These are phyloP conservation scores for Macroventuria anomochaeta DNA, from an alignment of 2,329 filamentous ascomycete species.

Conservation along the genomic window DNA sequence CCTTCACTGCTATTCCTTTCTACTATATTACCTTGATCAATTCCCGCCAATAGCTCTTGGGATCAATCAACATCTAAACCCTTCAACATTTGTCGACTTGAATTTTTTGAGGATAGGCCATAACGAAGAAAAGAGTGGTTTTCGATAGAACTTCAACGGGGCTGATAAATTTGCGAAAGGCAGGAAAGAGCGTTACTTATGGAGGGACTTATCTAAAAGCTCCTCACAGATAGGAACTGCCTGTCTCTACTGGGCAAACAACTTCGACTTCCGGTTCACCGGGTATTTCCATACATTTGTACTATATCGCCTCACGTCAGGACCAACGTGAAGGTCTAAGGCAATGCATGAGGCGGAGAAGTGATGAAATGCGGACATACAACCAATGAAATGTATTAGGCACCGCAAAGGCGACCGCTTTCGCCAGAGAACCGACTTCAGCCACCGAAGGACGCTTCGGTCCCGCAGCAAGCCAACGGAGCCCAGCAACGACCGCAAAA, in stretches of 20 bases:
- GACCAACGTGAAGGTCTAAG: not conserved
- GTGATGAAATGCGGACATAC: not conserved
- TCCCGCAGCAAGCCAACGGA: not conserved
- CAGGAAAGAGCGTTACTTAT: not conserved
- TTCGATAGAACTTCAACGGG: too few relatives aligned
- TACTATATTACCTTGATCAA: too few relatives aligned
- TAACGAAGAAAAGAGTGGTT: not conserved
- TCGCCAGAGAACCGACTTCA: not conserved
- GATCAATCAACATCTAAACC: too few relatives aligned
- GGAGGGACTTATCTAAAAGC: not conserved
- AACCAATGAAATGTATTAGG: not conserved
- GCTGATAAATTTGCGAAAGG: not conserved
- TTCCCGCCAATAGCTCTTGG: too few relatives aligned
- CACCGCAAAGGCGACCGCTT: not conserved
- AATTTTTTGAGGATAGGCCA: constrained; percentile 5
- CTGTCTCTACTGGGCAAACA: not conserved
- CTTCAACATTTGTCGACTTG: not conserved
- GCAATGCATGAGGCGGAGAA: not conserved
- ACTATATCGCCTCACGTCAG: not conserved
- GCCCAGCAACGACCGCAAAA: not conserved
- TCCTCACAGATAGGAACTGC: not conserved
- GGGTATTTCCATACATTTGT: too few relatives aligned
- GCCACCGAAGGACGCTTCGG: not conserved
- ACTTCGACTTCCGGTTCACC: too few relatives aligned
- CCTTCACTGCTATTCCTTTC: too few relatives aligned